phyloP scores from a whole-genome alignment of 164 flowering plant genomes.

The Kalanchoe fedtschenkoi region DNA sequence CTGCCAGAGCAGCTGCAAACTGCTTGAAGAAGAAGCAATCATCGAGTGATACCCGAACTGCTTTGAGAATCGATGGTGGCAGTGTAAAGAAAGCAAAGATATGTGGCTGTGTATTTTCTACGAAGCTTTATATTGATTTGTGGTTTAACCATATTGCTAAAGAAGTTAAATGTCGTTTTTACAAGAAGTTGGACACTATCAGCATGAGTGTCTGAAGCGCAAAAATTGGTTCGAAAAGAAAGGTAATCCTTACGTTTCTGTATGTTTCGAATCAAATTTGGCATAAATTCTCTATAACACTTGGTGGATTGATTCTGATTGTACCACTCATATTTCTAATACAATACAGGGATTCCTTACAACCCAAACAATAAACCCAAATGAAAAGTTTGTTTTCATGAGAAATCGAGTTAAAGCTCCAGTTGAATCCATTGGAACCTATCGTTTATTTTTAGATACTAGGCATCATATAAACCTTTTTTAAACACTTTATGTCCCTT shows the following conservation, averaged over 20 bases:
- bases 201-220: conserved; percentile 6
- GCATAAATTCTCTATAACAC: conserved; percentile 4
- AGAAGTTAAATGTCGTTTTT: conserved; percentile 2
- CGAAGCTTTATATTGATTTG: too few relatives aligned
- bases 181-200: background rate
- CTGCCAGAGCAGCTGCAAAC: too few relatives aligned
- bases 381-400: background rate
- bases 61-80: too few relatives aligned
- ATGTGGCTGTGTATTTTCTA: too few relatives aligned
- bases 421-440: conserved; percentile 2
- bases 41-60: too few relatives aligned
- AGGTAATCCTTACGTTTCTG: background rate
- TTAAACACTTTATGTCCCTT: background rate
- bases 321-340: conserved; percentile 9
- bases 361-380: background rate
- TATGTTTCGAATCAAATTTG: conserved; percentile 11
- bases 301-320: too few relatives aligned
- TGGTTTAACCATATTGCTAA: too few relatives aligned
- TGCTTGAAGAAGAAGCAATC: too few relatives aligned
- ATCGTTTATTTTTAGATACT: background rate
- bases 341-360: conserved; percentile 10
- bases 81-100: too few relatives aligned
- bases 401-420: background rate
- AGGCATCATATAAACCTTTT: background rate
- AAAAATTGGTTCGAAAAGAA: background rate